Evolutionary conservation across 2,329 filamentous ascomycete genomes (phyloP).

Genomic region (Botrytis squamosa): DNA sequence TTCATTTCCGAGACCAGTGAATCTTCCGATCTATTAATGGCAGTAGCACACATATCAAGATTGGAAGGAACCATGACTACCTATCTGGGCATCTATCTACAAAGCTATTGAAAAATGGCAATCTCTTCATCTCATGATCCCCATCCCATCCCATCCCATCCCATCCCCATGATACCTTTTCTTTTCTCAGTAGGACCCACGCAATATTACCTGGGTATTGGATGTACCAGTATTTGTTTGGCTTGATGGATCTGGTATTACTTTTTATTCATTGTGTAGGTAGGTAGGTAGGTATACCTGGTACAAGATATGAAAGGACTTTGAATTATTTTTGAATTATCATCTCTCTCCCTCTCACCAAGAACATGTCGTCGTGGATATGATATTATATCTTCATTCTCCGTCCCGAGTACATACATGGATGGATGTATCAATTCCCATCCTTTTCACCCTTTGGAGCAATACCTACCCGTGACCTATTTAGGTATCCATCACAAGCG

Average conservation of each 20-base stretch:
- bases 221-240: background rate
- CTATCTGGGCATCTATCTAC: background rate
- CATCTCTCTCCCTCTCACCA: background rate
- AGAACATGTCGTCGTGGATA: background rate
- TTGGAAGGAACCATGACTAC: background rate
- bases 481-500: background rate
- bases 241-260: background rate
- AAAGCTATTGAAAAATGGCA: background rate
- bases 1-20: constrained; percentile 4
- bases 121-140: background rate
- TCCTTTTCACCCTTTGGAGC: too few species aligned
- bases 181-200: background rate
- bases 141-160: background rate
- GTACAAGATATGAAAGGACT: background rate
- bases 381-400: background rate
- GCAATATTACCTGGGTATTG: background rate
- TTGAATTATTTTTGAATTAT: too few species aligned
- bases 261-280: too few species aligned
- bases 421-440: too few species aligned
- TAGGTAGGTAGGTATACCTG: too few species aligned
- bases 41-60: background rate
- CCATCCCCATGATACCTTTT: background rate
- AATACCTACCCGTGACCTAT: too few species aligned
- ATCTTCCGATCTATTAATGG: background rate
- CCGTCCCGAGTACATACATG: too few species aligned